Evolutionary conservation across 495 filamentous ascomycete species (phyloP).

Genomic region (Annulohypoxylon maeteangense): DNA sequence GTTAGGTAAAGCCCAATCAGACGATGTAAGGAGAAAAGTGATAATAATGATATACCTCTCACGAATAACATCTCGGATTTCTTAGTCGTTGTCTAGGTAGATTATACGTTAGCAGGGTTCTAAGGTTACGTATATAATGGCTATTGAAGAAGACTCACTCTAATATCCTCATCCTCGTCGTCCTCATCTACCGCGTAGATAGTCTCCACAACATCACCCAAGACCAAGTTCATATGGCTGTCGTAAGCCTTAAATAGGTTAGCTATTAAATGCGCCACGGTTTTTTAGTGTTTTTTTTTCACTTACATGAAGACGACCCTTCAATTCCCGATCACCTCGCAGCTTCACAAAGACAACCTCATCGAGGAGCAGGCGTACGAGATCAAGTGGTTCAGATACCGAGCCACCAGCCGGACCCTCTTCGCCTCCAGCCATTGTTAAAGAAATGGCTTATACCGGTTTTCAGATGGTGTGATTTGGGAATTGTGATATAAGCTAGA

Average conservation of each 20-base stretch:
- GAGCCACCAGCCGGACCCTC: conserved; percentile 65
- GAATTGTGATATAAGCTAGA: not conserved
- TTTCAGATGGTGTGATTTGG: not conserved
- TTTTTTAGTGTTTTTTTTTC: not conserved
- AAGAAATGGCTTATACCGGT: not conserved
- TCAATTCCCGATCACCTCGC: conserved; percentile 92
- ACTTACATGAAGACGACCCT: conserved; percentile 91
- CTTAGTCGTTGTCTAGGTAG: conserved; percentile 87
- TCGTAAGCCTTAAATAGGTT: conserved; percentile 81
- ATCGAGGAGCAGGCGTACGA: conserved; percentile 92
- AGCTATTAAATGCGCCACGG: conserved; percentile 5
- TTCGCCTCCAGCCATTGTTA: conserved; percentile 75
- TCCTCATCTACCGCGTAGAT: conserved; percentile 93
- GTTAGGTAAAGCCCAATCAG: conserved; percentile 46
- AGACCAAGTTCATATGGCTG: conserved; percentile 97
- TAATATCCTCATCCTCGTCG: conserved; percentile 72
- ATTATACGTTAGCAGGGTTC: conserved; percentile 19
- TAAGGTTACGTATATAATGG: not conserved
- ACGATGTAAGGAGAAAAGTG: not conserved
- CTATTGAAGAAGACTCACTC: conserved; percentile 35
- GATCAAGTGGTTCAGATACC: conserved; percentile 89
- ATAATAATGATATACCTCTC: conserved; percentile 70
- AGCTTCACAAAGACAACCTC: conserved; percentile 98
- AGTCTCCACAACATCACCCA: conserved; percentile 97
- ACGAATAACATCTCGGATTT: conserved; percentile 99